Conservation (phyloP, 228 moss, liverwort and hornwort species). For the Sphagnum magellanicum region DNA sequence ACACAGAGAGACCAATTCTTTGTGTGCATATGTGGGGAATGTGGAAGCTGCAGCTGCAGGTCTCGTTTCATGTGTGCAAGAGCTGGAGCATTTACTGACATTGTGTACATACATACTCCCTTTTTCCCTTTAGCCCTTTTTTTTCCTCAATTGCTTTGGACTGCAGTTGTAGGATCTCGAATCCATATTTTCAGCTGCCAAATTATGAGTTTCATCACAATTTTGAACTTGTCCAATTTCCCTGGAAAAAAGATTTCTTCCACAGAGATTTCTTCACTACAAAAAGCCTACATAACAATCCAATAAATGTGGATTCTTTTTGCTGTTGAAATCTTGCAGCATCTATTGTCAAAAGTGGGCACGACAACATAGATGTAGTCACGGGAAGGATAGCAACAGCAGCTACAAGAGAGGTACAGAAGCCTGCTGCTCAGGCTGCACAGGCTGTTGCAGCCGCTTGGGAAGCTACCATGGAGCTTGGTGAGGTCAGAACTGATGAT, state of each 20-base stretch:
- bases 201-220: too few relatives aligned
- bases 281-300: too few relatives aligned
- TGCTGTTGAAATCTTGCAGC: slow-evolving; percentile 10
- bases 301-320: too few relatives aligned
- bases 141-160: too few relatives aligned
- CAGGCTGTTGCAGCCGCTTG: slow-evolving; percentile 53
- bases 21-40: slow-evolving; percentile 50
- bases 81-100: slow-evolving; percentile 49
- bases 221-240: too few relatives aligned
- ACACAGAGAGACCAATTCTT: slow-evolving; percentile 58
- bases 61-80: slow-evolving; percentile 54
- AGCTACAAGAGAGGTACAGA: slow-evolving; percentile 43
- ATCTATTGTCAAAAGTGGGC: slow-evolving; percentile 36
- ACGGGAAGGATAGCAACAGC: slow-evolving; percentile 52
- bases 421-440: slow-evolving; percentile 39
- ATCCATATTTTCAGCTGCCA: too few relatives aligned
- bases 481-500: slow-evolving; percentile 25
- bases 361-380: slow-evolving; percentile 35
- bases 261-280: too few relatives aligned
- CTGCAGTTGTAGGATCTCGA: too few relatives aligned
- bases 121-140: too few relatives aligned
- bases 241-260: too few relatives aligned
- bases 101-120: slow-evolving; percentile 21
- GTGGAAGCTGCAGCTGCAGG: slow-evolving; percentile 66
- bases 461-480: slow-evolving; percentile 59